Evolutionary conservation across 2,329 filamentous ascomycete species (phyloP), one percentile per base, ranked within the genome.

Genomic region (Diaporthe helianthi): DNA sequence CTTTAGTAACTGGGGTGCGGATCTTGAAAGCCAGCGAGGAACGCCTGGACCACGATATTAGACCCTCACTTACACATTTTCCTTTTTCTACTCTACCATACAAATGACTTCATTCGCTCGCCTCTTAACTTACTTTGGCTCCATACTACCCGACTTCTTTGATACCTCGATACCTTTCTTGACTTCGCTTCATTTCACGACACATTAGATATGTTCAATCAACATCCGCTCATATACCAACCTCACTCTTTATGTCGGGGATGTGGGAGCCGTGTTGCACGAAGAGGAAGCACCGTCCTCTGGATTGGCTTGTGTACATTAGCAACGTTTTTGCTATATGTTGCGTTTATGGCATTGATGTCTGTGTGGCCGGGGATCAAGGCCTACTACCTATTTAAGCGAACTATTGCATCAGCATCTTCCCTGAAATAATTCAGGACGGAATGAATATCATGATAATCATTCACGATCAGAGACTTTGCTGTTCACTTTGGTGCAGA

Each of bases 21-120:
- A 71, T 47, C 44, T 67, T 10, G 70, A 71, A 51, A 63, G 61
- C 22, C 70, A 69, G 15, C 54, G 67, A 26, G 70, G 67, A 19
- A 58, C 70, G 15, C 67, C 70, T 7, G 70, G 70, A n/a, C 70
- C 70, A 22, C 63, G 55, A n/a, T 69, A 67, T n/a, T 67, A 67
- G 44, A n/a, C 13, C 44, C 26, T 17, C 5, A 26, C 44, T 29
- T 9, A 4, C 19, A n/a, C 6, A n/a, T n/a, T 9, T n/a, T 19
- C 41, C 41, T n/a, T 19, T n/a, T 63, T 17, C 26, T 33, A 24
- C 29, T 47, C 12, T n/a, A 47, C 41, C 58, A 15, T 13, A 22
- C 26, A 3, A 33, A 33, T 47, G 33, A 17, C 22, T 51, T 47
- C 38, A 55, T 26, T 33, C 19, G 9, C 36, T 26, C 24, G 26